These are phyloP conservation scores for Ilex asprella DNA, from an alignment of 257 asterid genomes.

Conservation along the genomic window DNA sequence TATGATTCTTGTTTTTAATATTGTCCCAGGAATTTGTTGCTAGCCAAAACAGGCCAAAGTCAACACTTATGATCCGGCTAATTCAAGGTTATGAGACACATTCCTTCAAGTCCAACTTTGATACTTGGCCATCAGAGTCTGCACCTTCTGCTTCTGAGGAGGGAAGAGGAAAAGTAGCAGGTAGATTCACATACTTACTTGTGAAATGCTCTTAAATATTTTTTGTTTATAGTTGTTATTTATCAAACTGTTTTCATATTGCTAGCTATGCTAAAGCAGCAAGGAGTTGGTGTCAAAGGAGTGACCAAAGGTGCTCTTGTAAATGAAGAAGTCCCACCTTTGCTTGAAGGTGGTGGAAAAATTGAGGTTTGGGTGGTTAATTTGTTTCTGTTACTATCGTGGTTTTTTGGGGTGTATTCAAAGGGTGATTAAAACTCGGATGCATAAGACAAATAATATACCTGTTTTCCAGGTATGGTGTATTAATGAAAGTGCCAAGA, in stretches of 20 bases:
- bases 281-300: constrained; percentile 80
- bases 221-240: constrained; percentile 10
- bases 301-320: constrained; percentile 74
- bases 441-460: constrained; percentile 2
- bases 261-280: constrained; percentile 93
- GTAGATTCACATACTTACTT: constrained; percentile 30
- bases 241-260: constrained; percentile 16
- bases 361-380: constrained; percentile 50
- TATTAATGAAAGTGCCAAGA: constrained; percentile 71
- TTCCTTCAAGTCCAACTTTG: constrained; percentile 86
- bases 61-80: constrained; percentile 68
- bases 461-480: constrained; percentile 71
- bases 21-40: constrained; percentile 67
- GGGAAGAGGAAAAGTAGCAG: constrained; percentile 99
- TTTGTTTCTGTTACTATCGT: constrained; percentile 13
- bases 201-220: constrained; percentile 4
- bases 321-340: constrained; percentile 80
- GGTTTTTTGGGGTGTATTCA: constrained; percentile 1
- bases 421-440: neutral
- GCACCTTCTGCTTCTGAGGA: constrained; percentile 89
- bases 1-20: constrained; percentile 19
- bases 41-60: constrained; percentile 84
- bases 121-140: constrained; percentile 94
- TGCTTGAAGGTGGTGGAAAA: constrained; percentile 90
- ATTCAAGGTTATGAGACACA: constrained; percentile 96